These are phyloP conservation scores for Prunus persica DNA, from an alignment of 306 rosid species.

Conservation along the genomic window DNA sequence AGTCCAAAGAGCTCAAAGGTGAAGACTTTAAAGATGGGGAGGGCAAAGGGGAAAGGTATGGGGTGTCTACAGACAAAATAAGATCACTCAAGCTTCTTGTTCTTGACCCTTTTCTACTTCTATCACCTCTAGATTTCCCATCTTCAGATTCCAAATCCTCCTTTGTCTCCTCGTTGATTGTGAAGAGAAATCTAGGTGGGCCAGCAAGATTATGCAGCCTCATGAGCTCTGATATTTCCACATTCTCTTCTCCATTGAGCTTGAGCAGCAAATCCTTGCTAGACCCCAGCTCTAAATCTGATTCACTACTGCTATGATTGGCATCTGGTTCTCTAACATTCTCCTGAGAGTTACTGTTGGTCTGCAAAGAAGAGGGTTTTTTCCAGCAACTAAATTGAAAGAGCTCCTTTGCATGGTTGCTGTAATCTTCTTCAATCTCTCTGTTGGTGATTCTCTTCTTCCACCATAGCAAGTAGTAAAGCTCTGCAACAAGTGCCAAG, in stretches of 20 bases:
- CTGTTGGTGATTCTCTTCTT: slow-evolving; percentile 45
- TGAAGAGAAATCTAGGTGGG: slow-evolving; percentile 84
- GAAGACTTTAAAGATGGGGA: slow-evolving; percentile 54
- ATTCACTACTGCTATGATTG: slow-evolving; percentile 21
- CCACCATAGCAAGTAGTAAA: slow-evolving; percentile 84
- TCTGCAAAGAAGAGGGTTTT: slow-evolving; percentile 26
- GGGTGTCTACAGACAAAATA: slow-evolving; percentile 40
- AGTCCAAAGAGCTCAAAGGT: slow-evolving; percentile 44
- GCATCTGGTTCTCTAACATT: slow-evolving; percentile 27
- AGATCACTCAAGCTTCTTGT: slow-evolving; percentile 68
- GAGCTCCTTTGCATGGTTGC: slow-evolving; percentile 41
- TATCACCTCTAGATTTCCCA: slow-evolving; percentile 51
- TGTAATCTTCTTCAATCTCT: slow-evolving; percentile 41
- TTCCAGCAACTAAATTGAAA: slow-evolving; percentile 51
- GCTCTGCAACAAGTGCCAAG: slow-evolving; percentile 60
- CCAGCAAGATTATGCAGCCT: slow-evolving; percentile 85
- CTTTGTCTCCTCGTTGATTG: slow-evolving; percentile 81
- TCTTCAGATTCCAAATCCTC: slow-evolving; percentile 92
- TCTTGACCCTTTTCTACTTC: slow-evolving; percentile 62
- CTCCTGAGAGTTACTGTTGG: background rate
- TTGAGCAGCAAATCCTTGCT: slow-evolving; percentile 44
- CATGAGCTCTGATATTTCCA: slow-evolving; percentile 68
- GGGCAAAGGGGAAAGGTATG: slow-evolving; percentile 49
- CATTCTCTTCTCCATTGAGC: slow-evolving; percentile 54
- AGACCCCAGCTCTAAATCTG: slow-evolving; percentile 47